Base-by-base conservation (phyloP, 495 filamentous ascomycete genomes). In the Neurospora sp. region DNA sequence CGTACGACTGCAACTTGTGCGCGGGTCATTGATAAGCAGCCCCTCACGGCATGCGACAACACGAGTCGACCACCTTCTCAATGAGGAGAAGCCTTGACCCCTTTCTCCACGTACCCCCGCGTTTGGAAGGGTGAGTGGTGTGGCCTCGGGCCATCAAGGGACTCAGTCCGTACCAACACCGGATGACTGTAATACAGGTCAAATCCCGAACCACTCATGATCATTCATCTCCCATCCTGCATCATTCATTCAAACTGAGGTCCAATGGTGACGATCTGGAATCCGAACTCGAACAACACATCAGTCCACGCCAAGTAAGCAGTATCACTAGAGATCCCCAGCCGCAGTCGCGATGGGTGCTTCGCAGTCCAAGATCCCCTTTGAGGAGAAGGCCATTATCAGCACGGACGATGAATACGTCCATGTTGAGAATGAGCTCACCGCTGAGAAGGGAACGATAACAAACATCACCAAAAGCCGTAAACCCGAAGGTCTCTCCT, bases 401-500 rank as follows among this genome's bases (percentile, higher is more conserved):
- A 53, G 42, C 14, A 69, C 70, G 14, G 83, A 85, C 14, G 83
- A 84, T 27, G 86, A 84, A n/a, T 88, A 87, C 69, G 81, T 88
- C 69, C 81, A 85, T 72, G 77, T 88, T 69, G 68, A 61, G 44
- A 41, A 68, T 12, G 74, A 69, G 39, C 68, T 72, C 27, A 48
- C 35, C 27, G 70, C 48, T 18, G 72, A 73, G 72, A 75, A 77
- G 65, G 68, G 27, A 35, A 18, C 27, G 16, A 20, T n/a, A 12
- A 61, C 48, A 59, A 10, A 40, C 14, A 18, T 72, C 7, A 38
- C 71, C 40, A 69, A 73, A 27, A 74, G 75, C 35, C 81, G 84
- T 69, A 70, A 78, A 27, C 78, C 81, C 0, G 79, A 81, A 70
- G 77, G 76, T 9, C 73, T 92, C 2, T 87, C 83, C 9, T 78